A percentile compares a stretch with the other conserved stretches of the same genome.
These are phyloP conservation scores for Fomitopsis pinicola DNA, from an alignment of 1,284 basidiomycete genomes.

Conservation along the genomic window DNA sequence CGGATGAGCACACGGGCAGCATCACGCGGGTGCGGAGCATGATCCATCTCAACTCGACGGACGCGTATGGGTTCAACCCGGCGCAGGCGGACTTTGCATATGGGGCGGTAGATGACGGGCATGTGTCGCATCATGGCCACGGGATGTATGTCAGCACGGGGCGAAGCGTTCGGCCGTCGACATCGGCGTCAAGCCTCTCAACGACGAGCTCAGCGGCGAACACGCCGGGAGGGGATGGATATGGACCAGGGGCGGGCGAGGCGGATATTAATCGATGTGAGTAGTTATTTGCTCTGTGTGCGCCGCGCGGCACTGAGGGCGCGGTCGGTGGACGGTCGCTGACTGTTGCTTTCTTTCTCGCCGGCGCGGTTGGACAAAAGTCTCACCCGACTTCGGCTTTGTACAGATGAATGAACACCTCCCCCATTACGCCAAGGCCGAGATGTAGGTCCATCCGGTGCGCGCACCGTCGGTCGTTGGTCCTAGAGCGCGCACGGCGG, in stretches of 20 bases:
- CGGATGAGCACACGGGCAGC: conserved; percentile 41
- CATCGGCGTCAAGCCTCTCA: conserved; percentile 70
- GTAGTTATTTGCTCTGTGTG: conserved; percentile 32
- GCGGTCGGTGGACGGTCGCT: conserved; percentile 10
- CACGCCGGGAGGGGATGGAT: conserved; percentile 50
- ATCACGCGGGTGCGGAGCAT: conserved; percentile 73
- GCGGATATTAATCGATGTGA: conserved; percentile 76
- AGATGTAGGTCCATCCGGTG: conserved; percentile 33
- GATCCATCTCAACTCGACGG: conserved; percentile 69
- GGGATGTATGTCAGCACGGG: conserved; percentile 27
- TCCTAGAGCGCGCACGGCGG: not conserved
- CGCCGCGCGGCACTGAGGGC: not conserved
- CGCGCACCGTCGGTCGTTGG: not conserved
- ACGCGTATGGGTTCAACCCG: conserved; percentile 60
- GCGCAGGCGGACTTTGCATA: conserved; percentile 76
- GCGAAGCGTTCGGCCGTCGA: conserved; percentile 58
- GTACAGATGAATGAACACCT: conserved; percentile 72
- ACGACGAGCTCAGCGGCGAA: conserved; percentile 75
- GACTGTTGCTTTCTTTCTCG: conserved; percentile 27
- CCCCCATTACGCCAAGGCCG: conserved; percentile 63
- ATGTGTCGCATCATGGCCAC: conserved; percentile 30
- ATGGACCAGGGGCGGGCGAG: conserved; percentile 38
- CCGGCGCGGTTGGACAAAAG: conserved; percentile 33
- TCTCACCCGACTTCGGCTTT: conserved; percentile 80
- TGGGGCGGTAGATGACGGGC: conserved; percentile 42